These are phyloP conservation scores for Pichia scutulata DNA, from an alignment of 805 yeast species.

Conservation along the genomic window DNA sequence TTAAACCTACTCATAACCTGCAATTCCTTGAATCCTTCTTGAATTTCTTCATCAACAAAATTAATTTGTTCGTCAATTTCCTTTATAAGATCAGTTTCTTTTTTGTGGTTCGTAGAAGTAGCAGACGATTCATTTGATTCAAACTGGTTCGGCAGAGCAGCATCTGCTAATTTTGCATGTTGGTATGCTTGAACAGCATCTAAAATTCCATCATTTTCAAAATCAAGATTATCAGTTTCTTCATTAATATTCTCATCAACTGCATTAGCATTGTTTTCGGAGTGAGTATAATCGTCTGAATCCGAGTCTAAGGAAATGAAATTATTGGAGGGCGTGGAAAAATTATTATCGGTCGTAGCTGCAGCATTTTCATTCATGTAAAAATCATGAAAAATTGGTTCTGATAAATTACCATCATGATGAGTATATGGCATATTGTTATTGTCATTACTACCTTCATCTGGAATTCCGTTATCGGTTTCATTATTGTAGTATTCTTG, in stretches of 20 bases:
- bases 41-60: conserved; percentile 3
- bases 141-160: not conserved
- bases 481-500: not conserved
- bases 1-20: conserved; percentile 1
- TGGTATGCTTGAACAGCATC: not conserved
- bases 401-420: not conserved
- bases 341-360: not conserved
- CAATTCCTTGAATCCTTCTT: no score
- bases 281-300: conserved; percentile 3
- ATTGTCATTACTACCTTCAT: not conserved
- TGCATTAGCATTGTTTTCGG: conserved; percentile 7
- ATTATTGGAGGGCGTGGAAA: not conserved
- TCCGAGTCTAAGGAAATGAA: conserved; percentile 4
- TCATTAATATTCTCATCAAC: not conserved
- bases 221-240: not conserved
- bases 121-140: not conserved
- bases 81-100: not conserved
- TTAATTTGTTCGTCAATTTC: not conserved
- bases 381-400: conserved; percentile 2
- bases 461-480: not conserved
- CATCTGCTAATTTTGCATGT: conserved; percentile 6
- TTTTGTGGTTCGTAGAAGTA: not conserved
- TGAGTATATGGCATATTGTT: not conserved
- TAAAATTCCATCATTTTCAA: not conserved
- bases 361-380: not conserved